Conservation (phyloP, 345 rosid genomes). For the Lumnitzera littorea region DNA sequence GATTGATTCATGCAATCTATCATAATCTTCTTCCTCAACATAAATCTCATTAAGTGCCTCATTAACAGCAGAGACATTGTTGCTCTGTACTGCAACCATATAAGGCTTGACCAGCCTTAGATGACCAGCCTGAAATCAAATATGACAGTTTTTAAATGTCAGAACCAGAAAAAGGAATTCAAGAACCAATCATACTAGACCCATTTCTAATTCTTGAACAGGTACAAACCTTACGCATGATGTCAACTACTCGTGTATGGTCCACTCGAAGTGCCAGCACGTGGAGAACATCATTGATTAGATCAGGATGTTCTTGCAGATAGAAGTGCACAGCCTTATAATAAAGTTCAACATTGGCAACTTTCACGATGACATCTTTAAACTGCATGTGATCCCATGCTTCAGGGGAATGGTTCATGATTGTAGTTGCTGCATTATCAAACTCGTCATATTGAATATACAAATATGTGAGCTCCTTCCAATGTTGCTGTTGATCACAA, state of each 20-base stretch:
- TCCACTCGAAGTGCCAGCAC: constrained; percentile 90
- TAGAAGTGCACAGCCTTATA: constrained; percentile 98
- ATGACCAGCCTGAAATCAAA: constrained; percentile 74
- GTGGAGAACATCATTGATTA: constrained; percentile 81
- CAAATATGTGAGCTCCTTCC: constrained; percentile 85
- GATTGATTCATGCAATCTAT: constrained; percentile 83
- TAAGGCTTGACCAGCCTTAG: constrained; percentile 90
- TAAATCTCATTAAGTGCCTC: constrained; percentile 92
- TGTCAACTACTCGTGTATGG: constrained; percentile 88
- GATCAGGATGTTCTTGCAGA: constrained; percentile 90
- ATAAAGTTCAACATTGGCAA: constrained; percentile 89
- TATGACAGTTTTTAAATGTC: constrained; percentile 5
- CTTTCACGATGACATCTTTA: constrained; percentile 82
- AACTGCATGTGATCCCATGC: constrained; percentile 99
- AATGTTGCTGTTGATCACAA: constrained; percentile 95
- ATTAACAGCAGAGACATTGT: constrained; percentile 85
- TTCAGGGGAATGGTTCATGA: constrained; percentile 97
- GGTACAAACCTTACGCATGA: constrained; percentile 73
- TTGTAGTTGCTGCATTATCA: constrained; percentile 90
- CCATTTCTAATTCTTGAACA: not conserved
- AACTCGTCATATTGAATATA: constrained; percentile 88
- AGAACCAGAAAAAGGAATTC: constrained; percentile 1
- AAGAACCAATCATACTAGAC: not conserved
- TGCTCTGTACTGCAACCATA: constrained; percentile 96
- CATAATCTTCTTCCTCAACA: constrained; percentile 94